Conservation (phyloP, 176 grass and related monocot genomes). For the Oryza coarctata region DNA sequence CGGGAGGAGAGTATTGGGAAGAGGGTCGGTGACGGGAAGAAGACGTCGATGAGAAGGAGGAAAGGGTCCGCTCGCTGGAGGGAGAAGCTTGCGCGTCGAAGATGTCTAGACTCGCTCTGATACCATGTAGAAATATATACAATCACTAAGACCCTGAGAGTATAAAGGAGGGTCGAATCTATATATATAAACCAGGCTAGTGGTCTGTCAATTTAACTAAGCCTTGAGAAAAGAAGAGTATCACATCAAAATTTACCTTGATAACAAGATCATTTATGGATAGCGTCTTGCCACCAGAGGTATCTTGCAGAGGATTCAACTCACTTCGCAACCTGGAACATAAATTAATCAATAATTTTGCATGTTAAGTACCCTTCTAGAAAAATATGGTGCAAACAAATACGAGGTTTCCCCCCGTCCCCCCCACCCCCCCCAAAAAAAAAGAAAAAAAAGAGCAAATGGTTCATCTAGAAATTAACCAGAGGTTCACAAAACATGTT, state of each 20-base stretch:
- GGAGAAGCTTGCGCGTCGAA: too few species aligned
- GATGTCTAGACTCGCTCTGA: too few species aligned
- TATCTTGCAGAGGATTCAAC: slow-evolving; percentile 83
- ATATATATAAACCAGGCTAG: too few species aligned
- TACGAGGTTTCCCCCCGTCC: not conserved
- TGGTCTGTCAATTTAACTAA: too few species aligned
- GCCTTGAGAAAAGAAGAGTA: not conserved
- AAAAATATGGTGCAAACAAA: not conserved
- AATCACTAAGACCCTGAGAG: too few species aligned
- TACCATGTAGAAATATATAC: too few species aligned
- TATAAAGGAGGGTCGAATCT: too few species aligned
- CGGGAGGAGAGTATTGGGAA: too few species aligned
- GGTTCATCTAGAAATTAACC: not conserved
- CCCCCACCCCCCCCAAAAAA: too few species aligned
- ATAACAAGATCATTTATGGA: slow-evolving; percentile 96
- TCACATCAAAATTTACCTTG: slow-evolving; percentile 53
- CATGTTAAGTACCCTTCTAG: not conserved
- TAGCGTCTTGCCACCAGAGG: slow-evolving; percentile 89
- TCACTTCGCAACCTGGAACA: slow-evolving; percentile 64
- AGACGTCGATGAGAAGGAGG: too few species aligned
- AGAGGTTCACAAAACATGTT: not conserved
- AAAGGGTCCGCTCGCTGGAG: too few species aligned
- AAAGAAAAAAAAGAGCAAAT: not conserved
- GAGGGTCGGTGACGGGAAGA: too few species aligned
- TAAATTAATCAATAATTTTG: not conserved